Conservation (phyloP, 2,329 filamentous ascomycete species). For the Cordyceps javanica region DNA sequence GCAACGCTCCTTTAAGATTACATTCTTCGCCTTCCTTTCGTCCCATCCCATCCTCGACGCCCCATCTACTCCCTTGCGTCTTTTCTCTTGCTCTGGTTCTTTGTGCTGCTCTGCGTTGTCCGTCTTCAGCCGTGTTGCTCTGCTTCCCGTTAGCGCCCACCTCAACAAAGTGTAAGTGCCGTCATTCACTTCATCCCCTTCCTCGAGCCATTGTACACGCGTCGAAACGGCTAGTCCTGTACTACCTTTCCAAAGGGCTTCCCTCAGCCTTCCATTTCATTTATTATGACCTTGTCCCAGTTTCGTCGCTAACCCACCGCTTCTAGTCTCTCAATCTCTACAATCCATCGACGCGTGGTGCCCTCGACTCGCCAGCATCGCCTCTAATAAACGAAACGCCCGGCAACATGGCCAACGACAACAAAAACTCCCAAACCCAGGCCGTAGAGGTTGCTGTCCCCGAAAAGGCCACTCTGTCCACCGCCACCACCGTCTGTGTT, state of each 20-base stretch:
- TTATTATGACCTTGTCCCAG: too few species aligned
- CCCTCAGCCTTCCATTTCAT: background rate
- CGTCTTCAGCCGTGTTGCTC: background rate
- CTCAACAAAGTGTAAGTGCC: slow-evolving; percentile 11
- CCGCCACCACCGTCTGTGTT: slow-evolving; percentile 18
- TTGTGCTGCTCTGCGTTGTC: background rate
- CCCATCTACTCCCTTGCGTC: slow-evolving; percentile 4
- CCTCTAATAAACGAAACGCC: background rate
- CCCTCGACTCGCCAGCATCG: background rate
- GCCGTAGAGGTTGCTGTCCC: slow-evolving; percentile 20
- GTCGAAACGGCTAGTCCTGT: background rate
- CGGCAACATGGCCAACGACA: slow-evolving; percentile 22
- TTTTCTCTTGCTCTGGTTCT: background rate
- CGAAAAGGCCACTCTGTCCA: slow-evolving; percentile 25
- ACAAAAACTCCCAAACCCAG: slow-evolving; percentile 20
- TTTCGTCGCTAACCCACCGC: background rate
- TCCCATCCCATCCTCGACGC: background rate
- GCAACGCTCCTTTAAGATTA: background rate
- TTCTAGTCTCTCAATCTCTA: background rate
- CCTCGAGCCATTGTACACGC: background rate
- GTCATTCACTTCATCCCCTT: background rate
- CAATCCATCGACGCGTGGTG: background rate
- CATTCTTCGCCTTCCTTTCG: background rate
- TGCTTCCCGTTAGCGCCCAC: slow-evolving; percentile 1
- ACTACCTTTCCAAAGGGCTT: background rate